Conservation (phyloP, 208 protist genomes). For the Wallacemonas sp. region DNA sequence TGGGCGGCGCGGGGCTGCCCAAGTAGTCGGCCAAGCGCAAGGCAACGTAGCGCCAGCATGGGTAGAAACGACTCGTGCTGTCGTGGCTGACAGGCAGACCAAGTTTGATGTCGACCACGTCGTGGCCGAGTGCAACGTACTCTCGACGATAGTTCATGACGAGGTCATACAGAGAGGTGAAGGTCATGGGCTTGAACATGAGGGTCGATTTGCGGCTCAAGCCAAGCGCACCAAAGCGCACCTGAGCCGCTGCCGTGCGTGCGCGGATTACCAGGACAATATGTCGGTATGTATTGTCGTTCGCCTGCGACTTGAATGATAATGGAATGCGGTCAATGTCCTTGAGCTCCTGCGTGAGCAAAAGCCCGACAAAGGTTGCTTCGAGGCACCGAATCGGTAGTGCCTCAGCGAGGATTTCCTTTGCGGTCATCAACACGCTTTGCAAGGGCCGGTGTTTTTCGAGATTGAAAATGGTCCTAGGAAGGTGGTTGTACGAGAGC, state of each 20-base stretch:
- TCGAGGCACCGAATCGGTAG: conserved; percentile 93
- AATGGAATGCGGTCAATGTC: conserved; percentile 87
- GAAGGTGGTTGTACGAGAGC: conserved; percentile 91
- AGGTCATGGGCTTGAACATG: conserved; percentile 86
- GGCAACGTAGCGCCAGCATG: conserved; percentile 88
- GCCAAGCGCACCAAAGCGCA: conserved; percentile 78
- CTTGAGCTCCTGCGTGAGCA: conserved; percentile 76
- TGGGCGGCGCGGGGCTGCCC: background rate
- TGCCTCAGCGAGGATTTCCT: conserved; percentile 78
- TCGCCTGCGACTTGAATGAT: conserved; percentile 83
- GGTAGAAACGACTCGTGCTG: conserved; percentile 29
- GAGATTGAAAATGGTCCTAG: conserved; percentile 89
- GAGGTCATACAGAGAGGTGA: conserved; percentile 66
- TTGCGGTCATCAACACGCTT: conserved; percentile 80
- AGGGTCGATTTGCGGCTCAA: conserved; percentile 85
- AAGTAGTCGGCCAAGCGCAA: conserved; percentile 43
- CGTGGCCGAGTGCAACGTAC: conserved; percentile 79
- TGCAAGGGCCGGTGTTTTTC: conserved; percentile 87
- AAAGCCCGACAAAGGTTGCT: conserved; percentile 85
- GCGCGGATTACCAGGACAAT: conserved; percentile 82
- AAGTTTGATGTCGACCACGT: conserved; percentile 83
- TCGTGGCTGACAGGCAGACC: conserved; percentile 83
- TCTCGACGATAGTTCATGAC: conserved; percentile 87
- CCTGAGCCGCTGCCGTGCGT: conserved; percentile 8
- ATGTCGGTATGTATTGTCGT: conserved; percentile 67